Percentiles rank a stretch among this genome's conserved stretches.
Conservation (phyloP, 148 eudicot species). For the Chenopodium album region DNA sequence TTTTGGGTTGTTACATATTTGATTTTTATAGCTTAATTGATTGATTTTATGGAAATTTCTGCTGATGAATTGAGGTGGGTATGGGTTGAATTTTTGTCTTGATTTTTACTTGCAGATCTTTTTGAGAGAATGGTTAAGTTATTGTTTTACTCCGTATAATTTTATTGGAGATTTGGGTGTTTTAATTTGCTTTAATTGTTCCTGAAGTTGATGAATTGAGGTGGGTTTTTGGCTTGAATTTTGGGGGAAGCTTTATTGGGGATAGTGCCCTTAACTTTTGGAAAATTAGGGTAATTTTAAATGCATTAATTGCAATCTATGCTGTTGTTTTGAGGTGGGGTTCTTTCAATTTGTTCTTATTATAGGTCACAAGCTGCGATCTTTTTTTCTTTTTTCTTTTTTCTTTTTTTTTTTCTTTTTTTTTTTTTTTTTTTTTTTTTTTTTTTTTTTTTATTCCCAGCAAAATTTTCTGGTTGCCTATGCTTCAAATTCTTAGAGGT, state of each 20-base stretch:
- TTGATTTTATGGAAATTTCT: neutral
- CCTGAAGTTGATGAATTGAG: neutral
- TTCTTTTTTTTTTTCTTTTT: neutral
- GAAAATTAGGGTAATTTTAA: neutral
- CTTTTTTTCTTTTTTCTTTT: neutral
- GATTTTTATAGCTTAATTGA: neutral
- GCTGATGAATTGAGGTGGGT: too few relatives aligned
- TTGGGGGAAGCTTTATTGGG: neutral
- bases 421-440: neutral
- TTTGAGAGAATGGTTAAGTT: neutral
- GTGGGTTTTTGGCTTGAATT: neutral
- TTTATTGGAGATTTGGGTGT: neutral
- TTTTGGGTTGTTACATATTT: neutral
- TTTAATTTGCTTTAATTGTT: neutral
- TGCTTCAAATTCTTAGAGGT: neutral
- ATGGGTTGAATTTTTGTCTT: neutral
- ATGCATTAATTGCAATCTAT: neutral
- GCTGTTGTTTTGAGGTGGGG: neutral
- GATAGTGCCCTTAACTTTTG: conserved; percentile 1
- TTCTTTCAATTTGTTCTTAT: neutral
- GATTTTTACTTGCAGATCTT: neutral
- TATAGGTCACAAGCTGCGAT: neutral
- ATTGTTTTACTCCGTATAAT: neutral
- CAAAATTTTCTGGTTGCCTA: neutral
- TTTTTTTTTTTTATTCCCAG: neutral